Conservation (phyloP, 2,329 filamentous ascomycete species). For the Myriangium duriaei region DNA sequence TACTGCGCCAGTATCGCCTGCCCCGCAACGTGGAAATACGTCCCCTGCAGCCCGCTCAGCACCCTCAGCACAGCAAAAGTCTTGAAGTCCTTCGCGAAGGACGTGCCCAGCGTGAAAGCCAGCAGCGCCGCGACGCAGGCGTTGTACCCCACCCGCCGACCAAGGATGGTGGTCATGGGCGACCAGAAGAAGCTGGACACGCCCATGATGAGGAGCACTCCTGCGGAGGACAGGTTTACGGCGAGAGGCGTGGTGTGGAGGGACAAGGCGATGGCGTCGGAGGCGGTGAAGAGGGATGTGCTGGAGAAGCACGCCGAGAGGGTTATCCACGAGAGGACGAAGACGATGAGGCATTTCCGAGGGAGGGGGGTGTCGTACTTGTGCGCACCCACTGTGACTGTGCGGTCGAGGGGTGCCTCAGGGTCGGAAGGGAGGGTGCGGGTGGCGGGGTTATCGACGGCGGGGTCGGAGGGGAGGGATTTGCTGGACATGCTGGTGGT, state of each 20-base stretch:
- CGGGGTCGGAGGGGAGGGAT: too few relatives aligned
- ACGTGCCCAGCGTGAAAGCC: constrained; percentile 54
- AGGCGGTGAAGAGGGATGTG: constrained; percentile 57
- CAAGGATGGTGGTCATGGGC: constrained; percentile 40
- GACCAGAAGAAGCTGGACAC: constrained; percentile 56
- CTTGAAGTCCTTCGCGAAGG: constrained; percentile 53
- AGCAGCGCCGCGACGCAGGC: constrained; percentile 49
- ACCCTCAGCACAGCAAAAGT: constrained; percentile 60
- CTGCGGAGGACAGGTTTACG: constrained; percentile 59
- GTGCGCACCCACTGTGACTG: too few relatives aligned
- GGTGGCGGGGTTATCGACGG: too few relatives aligned
- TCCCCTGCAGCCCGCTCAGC: constrained; percentile 60
- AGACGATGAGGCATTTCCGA: constrained; percentile 52
- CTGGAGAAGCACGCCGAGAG: constrained; percentile 62
- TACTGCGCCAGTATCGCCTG: constrained; percentile 50
- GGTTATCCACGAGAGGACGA: constrained; percentile 56
- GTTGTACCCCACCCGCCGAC: constrained; percentile 36
- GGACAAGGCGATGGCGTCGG: constrained; percentile 55
- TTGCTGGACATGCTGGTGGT: too few relatives aligned
- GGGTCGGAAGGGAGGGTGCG: too few relatives aligned
- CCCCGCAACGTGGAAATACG: constrained; percentile 58
- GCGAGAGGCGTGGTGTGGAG: constrained; percentile 52
- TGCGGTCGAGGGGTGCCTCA: too few relatives aligned
- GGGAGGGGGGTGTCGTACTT: too few relatives aligned
- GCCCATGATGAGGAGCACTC: constrained; percentile 59